Evolutionary conservation across 2,329 filamentous ascomycete genomes (phyloP).

Genomic region (Pestalotiopsis fici): DNA sequence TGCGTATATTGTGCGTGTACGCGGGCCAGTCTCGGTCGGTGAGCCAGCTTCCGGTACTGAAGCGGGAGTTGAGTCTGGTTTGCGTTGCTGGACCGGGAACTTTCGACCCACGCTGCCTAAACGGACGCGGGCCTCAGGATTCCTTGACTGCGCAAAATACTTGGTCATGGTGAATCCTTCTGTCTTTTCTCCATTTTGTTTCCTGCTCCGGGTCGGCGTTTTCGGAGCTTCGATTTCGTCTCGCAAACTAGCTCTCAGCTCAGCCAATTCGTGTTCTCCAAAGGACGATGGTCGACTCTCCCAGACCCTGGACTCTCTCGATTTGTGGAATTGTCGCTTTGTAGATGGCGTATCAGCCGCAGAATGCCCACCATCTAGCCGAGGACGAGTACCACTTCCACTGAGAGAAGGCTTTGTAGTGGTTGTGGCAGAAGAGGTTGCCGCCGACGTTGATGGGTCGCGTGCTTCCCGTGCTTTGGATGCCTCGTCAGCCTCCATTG

Average conservation of each 20-base stretch:
- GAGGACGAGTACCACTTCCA: neutral
- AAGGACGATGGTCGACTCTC: neutral
- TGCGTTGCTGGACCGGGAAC: neutral
- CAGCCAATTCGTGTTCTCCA: neutral
- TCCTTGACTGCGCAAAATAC: no score
- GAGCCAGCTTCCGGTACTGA: neutral
- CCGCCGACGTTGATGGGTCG: neutral
- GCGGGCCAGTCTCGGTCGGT: neutral
- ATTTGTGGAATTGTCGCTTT: conserved; percentile 19
- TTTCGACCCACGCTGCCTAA: no score
- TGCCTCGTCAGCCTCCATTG: neutral
- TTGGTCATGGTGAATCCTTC: no score
- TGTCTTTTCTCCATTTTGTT: no score
- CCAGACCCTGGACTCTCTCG: neutral
- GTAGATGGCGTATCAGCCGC: conserved; percentile 20
- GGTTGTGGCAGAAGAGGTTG: neutral
- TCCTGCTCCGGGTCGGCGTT: no score
- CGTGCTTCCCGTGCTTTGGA: neutral
- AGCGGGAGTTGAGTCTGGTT: neutral
- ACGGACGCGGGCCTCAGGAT: no score
- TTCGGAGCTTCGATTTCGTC: neutral
- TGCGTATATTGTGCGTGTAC: neutral
- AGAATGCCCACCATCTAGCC: neutral
- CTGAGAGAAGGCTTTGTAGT: neutral
- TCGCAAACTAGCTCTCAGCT: neutral